Evolutionary conservation across 2,329 filamentous ascomycete species (phyloP).

Genomic region (Sarocladiaceae sp.): DNA sequence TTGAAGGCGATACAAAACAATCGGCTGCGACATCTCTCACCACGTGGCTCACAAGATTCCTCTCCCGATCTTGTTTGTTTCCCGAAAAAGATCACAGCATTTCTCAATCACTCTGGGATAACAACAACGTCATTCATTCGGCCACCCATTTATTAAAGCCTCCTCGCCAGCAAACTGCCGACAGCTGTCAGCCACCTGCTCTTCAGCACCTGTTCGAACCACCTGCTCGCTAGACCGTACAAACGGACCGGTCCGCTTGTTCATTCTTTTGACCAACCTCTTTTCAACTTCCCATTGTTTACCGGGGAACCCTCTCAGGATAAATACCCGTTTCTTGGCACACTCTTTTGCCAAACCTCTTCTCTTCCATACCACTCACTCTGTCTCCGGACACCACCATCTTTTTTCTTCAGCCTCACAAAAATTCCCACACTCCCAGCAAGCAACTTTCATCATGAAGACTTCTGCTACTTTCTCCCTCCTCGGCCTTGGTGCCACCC

Average conservation of each 20-base stretch:
- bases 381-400: not conserved
- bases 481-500: constrained; percentile 32
- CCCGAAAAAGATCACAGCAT: too few species aligned
- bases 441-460: constrained; percentile 32
- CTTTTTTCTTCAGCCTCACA: not conserved
- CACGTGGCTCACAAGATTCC: too few species aligned
- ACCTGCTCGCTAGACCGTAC: constrained; percentile 1
- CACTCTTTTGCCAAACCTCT: not conserved
- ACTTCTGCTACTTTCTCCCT: constrained; percentile 29
- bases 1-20: too few species aligned
- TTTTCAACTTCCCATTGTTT: not conserved
- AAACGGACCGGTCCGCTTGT: constrained; percentile 4
- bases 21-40: too few species aligned
- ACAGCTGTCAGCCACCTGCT: too few species aligned
- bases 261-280: not conserved
- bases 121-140: too few species aligned
- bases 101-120: too few species aligned
- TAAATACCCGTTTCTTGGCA: constrained; percentile 7
- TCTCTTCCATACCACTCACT: not conserved
- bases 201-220: not conserved
- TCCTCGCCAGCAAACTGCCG: too few species aligned
- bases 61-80: too few species aligned
- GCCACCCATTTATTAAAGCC: too few species aligned
- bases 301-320: not conserved
- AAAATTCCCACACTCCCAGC: constrained; percentile 12